Base-by-base conservation (phyloP, 2,329 filamentous ascomycete genomes). In the Beauveria varroae region DNA sequence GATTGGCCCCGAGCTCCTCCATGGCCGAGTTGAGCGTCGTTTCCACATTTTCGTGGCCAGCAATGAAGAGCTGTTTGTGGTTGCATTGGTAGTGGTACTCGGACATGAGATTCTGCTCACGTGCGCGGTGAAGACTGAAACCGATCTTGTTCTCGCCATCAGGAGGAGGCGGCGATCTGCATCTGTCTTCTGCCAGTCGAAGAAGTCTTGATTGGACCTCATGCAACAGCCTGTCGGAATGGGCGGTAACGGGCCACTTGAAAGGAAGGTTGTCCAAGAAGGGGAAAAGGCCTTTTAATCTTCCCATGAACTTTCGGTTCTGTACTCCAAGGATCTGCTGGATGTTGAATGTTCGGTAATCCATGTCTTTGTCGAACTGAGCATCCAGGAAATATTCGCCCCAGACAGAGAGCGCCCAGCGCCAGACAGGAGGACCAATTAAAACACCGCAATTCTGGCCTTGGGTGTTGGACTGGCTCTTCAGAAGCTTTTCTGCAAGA, bases 301-400 rank as follows among this genome's bases (percentile, higher is more conserved):
- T 6, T 14, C 57, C 47, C 34, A 46, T 46, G 26, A 52, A 30
- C 18, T 44, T 46, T 3, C 26, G 10, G 24, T 46, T 52, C 20
- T 52, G 49, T 4, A 34, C 49, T 1, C n/a, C 26, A 2, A 60
- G 49, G 10, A 60, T 41, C 40, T 52, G 47, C 37, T 60, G 57
- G 20, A 60, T 60, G 37, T 60, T 60, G 37, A 44, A 60, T 2
- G 22, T 34, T 1, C 9, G 34, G 24, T 46, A 53, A 12, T 60
- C 49, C 40, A 60, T n/a, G 6, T 22, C 8, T 26, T 10, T 22
- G 20, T 18, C 47, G 4, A 60, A 43, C 24, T 60, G 37, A 9
- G 49, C 40, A n/a, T 60, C 57, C n/a, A 60, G 14, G 18, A 60
- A 60, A 9, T 60, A 60, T 18, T 60, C 57, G 22, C 57, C 57